Percentiles rank a stretch among this genome's conserved stretches.
phyloP scores from a whole-genome alignment of 768 basidiomycete genomes.

The Obba rivulosa region DNA sequence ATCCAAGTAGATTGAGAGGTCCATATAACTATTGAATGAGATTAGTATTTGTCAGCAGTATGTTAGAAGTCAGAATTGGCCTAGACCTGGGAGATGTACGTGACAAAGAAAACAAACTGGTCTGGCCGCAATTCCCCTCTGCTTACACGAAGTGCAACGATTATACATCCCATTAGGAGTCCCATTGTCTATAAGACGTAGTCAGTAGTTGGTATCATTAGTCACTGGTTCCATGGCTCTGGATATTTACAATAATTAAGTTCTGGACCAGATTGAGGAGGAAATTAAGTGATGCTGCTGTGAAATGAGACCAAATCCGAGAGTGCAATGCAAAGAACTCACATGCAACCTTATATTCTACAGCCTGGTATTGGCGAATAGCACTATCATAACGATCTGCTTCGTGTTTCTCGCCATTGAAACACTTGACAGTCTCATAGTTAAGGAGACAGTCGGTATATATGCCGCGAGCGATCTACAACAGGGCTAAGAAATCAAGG shows the following conservation, averaged over 20 bases:
- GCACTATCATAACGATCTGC: constrained; percentile 65
- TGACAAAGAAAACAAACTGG: constrained; percentile 76
- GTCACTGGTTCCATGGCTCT: not conserved
- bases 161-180: constrained; percentile 74
- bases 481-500: not conserved
- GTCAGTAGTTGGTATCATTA: not conserved
- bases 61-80: not conserved
- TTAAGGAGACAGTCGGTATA: constrained; percentile 78
- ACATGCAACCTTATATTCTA: constrained; percentile 75
- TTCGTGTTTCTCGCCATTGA: constrained; percentile 82
- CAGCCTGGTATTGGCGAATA: constrained; percentile 63
- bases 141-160: constrained; percentile 69
- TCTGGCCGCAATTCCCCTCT: constrained; percentile 44
- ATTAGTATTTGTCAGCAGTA: constrained; percentile 10
- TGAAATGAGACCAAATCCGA: constrained; percentile 1
- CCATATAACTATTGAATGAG: constrained; percentile 50
- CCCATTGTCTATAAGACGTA: constrained; percentile 54
- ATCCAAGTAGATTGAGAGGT: constrained; percentile 74
- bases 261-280: constrained; percentile 76
- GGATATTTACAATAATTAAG: constrained; percentile 61
- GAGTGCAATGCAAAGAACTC: constrained; percentile 21
- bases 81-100: constrained; percentile 69
- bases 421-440: constrained; percentile 86
- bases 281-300: constrained; percentile 60
- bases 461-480: constrained; percentile 70